phyloP scores from a whole-genome alignment of 75 land plant species.

The Pinus albicaulis region DNA sequence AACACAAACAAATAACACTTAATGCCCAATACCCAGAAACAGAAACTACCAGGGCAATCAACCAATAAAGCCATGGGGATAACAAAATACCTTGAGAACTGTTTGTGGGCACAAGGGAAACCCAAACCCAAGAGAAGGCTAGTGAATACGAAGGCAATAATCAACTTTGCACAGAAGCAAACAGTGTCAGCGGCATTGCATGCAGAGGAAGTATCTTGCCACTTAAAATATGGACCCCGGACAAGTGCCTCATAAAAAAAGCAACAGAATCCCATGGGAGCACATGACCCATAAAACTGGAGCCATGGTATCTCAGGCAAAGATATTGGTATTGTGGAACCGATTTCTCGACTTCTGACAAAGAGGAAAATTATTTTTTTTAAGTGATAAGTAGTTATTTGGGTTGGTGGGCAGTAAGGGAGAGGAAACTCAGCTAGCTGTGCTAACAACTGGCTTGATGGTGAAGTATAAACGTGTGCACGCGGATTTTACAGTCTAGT shows the following conservation, averaged over 20 bases:
- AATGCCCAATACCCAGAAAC: neutral
- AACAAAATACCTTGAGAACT: slow-evolving; percentile 5
- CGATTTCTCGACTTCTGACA: neutral
- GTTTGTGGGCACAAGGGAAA: neutral
- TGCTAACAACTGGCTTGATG: slow-evolving; percentile 11
- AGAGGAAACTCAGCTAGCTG: slow-evolving; percentile 3
- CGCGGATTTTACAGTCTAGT: slow-evolving; percentile 9
- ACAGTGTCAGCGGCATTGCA: neutral
- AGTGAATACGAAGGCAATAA: neutral
- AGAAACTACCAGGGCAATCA: neutral
- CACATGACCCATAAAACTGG: slow-evolving; percentile 10
- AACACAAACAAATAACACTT: neutral
- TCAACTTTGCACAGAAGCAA: slow-evolving; percentile 2
- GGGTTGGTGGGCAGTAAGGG: slow-evolving; percentile 8
- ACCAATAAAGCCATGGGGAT: neutral
- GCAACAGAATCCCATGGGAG: neutral
- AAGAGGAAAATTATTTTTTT: neutral
- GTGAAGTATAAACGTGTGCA: slow-evolving; percentile 12
- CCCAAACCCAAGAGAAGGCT: neutral
- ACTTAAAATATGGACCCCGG: slow-evolving; percentile 2
- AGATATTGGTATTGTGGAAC: neutral
- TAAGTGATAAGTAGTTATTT: neutral
- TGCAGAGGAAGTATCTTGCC: slow-evolving; percentile 7
- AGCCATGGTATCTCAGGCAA: neutral
- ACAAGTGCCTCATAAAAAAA: slow-evolving; percentile 12